Percentiles rank a stretch among this genome's conserved stretches.
Evolutionary conservation across 2,329 filamentous ascomycete genomes (phyloP).

Genomic region (Cercospora sp.): DNA sequence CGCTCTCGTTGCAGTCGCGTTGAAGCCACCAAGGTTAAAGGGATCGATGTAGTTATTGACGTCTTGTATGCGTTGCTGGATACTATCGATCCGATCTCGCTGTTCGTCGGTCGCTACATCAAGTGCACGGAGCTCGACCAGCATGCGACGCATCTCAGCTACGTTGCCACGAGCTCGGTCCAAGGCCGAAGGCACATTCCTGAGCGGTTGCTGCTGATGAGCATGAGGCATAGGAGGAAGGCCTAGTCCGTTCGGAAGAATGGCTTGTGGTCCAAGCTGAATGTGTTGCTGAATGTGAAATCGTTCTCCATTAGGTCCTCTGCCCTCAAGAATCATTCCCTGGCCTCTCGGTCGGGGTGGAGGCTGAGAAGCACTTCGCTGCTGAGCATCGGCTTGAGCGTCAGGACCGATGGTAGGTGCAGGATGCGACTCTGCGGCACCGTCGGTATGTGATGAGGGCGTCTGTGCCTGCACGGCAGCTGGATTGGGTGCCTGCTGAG

Average conservation of each 20-base stretch:
- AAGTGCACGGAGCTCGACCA: slow-evolving; percentile 31
- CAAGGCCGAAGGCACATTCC: slow-evolving; percentile 30
- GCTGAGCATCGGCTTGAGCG: slow-evolving; percentile 1
- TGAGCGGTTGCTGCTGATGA: slow-evolving; percentile 8
- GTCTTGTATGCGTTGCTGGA: slow-evolving; percentile 30
- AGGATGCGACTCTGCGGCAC: slow-evolving; percentile 7
- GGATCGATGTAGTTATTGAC: slow-evolving; percentile 38
- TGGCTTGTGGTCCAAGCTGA: slow-evolving; percentile 11
- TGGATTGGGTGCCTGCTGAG: neutral
- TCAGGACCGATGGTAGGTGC: neutral
- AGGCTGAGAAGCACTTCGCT: slow-evolving; percentile 17
- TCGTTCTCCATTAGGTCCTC: slow-evolving; percentile 34
- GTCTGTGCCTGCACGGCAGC: neutral
- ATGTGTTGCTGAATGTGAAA: slow-evolving; percentile 36
- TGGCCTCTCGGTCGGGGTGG: slow-evolving; percentile 16
- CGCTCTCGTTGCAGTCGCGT: neutral
- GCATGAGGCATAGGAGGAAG: slow-evolving; percentile 11
- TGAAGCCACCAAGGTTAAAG: slow-evolving; percentile 16
- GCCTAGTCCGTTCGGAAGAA: neutral
- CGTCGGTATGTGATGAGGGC: neutral
- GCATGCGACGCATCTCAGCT: slow-evolving; percentile 35
- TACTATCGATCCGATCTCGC: slow-evolving; percentile 23
- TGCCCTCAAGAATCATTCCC: slow-evolving; percentile 34
- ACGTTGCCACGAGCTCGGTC: slow-evolving; percentile 37
- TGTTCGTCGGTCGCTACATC: slow-evolving; percentile 27